phyloP scores from a whole-genome alignment of 352 stramenopile genomes.

The Globisporangium spiculum region DNA sequence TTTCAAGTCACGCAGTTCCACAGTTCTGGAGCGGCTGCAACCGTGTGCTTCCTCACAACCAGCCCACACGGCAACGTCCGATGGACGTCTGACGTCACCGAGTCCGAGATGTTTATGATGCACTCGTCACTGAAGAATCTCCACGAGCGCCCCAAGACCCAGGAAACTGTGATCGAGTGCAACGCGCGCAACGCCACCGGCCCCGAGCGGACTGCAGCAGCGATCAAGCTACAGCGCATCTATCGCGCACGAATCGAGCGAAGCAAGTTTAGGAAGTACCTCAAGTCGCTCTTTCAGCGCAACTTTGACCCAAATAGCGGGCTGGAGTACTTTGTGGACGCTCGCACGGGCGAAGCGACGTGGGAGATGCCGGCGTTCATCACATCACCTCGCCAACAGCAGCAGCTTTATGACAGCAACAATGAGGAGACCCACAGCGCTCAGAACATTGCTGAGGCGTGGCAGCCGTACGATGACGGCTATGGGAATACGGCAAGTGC shows the following conservation, averaged over 20 bases:
- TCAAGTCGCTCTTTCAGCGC: constrained; percentile 55
- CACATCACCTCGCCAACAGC: constrained; percentile 8
- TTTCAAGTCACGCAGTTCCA: constrained; percentile 63
- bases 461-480: constrained; percentile 58
- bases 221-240: constrained; percentile 66
- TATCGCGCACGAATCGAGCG: constrained; percentile 64
- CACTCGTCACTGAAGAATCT: constrained; percentile 42
- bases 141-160: constrained; percentile 24
- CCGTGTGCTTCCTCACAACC: constrained; percentile 43
- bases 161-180: constrained; percentile 23
- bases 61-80: constrained; percentile 22
- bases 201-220: constrained; percentile 51
- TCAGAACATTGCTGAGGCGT: constrained; percentile 25
- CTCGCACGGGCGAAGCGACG: constrained; percentile 52
- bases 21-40: constrained; percentile 24
- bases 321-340: constrained; percentile 59
- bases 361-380: constrained; percentile 46
- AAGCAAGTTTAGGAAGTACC: constrained; percentile 53
- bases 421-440: constrained; percentile 7
- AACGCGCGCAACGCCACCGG: constrained; percentile 61
- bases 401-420: constrained; percentile 2
- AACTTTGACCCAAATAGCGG: constrained; percentile 42
- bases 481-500: constrained; percentile 54
- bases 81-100: constrained; percentile 54
- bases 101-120: constrained; percentile 56